Percentiles rank a stretch among this genome's conserved stretches.
phyloP scores from a whole-genome alignment of 768 basidiomycete genomes.

The Amanita jacksonii region DNA sequence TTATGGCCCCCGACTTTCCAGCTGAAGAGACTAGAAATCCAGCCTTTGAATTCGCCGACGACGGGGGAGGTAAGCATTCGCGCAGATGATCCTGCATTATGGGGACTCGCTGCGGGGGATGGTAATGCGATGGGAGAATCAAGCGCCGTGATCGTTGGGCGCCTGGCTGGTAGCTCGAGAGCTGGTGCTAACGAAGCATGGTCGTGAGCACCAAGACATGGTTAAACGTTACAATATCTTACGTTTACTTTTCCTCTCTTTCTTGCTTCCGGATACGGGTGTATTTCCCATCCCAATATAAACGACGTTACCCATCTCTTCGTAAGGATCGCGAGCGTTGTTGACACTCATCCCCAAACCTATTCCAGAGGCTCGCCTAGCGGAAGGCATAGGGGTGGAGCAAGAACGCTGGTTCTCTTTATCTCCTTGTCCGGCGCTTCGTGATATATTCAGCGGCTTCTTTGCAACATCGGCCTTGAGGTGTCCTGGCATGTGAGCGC shows the following conservation, averaged over 20 bases:
- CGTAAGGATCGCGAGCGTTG: conserved; percentile 26
- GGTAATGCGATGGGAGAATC: conserved; percentile 28
- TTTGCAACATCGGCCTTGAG: neutral
- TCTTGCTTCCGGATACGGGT: conserved; percentile 24
- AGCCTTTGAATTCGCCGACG: conserved; percentile 78
- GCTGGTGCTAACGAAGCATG: conserved; percentile 36
- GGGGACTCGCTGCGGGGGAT: conserved; percentile 16
- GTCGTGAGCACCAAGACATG: conserved; percentile 4
- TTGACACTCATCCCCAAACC: conserved; percentile 25
- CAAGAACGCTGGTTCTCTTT: conserved; percentile 34
- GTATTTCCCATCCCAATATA: conserved; percentile 19
- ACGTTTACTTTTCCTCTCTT: conserved; percentile 49
- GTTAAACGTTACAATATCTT: conserved; percentile 19
- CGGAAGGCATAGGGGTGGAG: conserved; percentile 26
- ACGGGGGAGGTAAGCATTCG: conserved; percentile 52
- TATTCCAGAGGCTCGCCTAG: conserved; percentile 19
- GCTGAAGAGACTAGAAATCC: conserved; percentile 94
- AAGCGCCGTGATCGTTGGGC: conserved; percentile 32
- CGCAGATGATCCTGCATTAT: conserved; percentile 11
- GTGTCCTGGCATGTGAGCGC: neutral
- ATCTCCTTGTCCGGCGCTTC: conserved; percentile 15
- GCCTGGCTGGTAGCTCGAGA: conserved; percentile 44
- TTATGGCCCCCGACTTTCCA: conserved; percentile 57
- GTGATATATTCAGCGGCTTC: neutral
- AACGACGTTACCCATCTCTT: conserved; percentile 44